These are phyloP conservation scores for Pseudoscleropodium purum DNA, from an alignment of 225 moss, liverwort and hornwort genomes.

Conservation along the genomic window DNA sequence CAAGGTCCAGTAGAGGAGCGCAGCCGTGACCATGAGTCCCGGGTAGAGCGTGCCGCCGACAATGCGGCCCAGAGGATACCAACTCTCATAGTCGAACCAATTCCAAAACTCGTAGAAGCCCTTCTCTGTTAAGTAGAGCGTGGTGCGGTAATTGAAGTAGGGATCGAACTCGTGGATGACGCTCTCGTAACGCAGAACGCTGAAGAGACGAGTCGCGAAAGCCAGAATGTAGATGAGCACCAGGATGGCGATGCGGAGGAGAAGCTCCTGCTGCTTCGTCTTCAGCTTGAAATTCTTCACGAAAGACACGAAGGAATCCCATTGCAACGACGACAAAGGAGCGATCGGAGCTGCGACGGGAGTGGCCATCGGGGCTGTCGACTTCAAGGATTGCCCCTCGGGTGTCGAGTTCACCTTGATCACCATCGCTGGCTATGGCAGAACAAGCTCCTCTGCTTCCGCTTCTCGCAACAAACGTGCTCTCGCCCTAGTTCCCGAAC, in stretches of 20 bases:
- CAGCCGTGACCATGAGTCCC: conserved; percentile 98
- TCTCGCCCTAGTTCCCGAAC: conserved; percentile 2
- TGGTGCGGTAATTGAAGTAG: conserved; percentile 98
- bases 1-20: conserved; percentile 74
- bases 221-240: conserved; percentile 86
- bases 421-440: conserved; percentile 27
- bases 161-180: conserved; percentile 99
- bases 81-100: conserved; percentile 99
- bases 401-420: not conserved
- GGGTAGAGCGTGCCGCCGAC: conserved; percentile 95
- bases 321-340: not conserved
- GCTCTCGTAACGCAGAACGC: conserved; percentile 88
- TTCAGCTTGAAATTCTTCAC: conserved; percentile 70
- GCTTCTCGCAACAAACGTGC: not conserved
- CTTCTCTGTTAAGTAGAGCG: conserved; percentile 85
- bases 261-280: conserved; percentile 92
- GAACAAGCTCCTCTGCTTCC: not conserved
- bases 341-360: not conserved
- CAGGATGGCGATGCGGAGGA: conserved; percentile 63
- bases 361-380: not conserved
- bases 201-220: conserved; percentile 88
- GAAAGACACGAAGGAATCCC: conserved; percentile 11
- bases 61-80: conserved; percentile 97
- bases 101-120: conserved; percentile 99
- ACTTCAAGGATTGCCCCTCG: conserved; percentile 3